Percentiles rank a stretch among this genome's conserved stretches.
phyloP scores from a whole-genome alignment of 2,329 filamentous ascomycete genomes.

The Pestalotiopsis sp. region DNA sequence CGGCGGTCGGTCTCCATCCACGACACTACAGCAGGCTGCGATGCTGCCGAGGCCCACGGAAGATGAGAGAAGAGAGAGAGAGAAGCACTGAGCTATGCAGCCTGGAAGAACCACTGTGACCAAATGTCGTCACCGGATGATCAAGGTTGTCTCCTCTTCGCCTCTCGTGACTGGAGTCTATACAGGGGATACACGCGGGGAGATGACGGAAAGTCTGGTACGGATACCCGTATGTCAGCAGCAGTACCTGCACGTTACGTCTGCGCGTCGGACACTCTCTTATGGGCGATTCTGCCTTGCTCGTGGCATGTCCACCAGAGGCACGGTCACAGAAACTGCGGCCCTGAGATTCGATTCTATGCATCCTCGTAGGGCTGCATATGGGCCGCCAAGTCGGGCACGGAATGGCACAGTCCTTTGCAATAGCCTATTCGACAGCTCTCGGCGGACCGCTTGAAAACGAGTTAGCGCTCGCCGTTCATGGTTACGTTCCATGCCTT shows the following conservation, averaged over 20 bases:
- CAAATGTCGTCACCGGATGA: neutral
- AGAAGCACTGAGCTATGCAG: neutral
- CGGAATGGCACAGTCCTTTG: neutral
- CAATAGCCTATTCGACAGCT: neutral
- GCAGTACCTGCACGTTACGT: neutral
- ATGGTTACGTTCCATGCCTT: neutral
- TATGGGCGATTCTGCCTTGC: neutral
- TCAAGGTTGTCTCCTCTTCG: neutral
- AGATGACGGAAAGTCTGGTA: neutral
- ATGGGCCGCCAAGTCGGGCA: neutral
- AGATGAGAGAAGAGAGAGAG: neutral
- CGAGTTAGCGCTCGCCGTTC: neutral
- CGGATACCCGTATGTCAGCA: neutral
- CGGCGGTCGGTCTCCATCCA: neutral
- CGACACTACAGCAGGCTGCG: neutral
- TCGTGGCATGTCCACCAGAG: neutral
- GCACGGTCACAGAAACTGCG: neutral
- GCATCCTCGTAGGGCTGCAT: conserved; percentile 8
- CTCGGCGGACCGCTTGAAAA: neutral
- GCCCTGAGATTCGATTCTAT: neutral
- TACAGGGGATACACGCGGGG: neutral
- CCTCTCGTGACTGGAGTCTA: neutral
- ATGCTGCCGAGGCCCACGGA: neutral
- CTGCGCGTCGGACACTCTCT: neutral
- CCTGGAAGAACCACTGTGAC: neutral